Conservation (phyloP, 1,284 basidiomycete species). For the Neonothopanus nambi region DNA sequence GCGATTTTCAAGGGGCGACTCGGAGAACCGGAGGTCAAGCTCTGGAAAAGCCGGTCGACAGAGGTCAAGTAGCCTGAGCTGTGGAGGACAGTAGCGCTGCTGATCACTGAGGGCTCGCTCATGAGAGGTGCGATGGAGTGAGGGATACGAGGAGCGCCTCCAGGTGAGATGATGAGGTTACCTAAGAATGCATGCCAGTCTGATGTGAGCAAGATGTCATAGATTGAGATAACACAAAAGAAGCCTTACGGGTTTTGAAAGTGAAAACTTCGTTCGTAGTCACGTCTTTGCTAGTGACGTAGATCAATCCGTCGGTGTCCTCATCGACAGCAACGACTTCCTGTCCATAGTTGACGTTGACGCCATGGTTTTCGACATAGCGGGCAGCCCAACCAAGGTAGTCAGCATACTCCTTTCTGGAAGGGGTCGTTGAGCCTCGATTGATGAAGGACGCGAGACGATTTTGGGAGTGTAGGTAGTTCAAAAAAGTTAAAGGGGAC, state of each 20-base stretch:
- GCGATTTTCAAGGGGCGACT: constrained; percentile 44
- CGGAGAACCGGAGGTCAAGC: constrained; percentile 20
- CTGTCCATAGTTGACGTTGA: constrained; percentile 48
- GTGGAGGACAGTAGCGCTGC: constrained; percentile 26
- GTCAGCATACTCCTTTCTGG: constrained; percentile 77
- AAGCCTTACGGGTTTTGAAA: constrained; percentile 40
- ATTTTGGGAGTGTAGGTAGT: constrained; percentile 53
- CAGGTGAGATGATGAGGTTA: constrained; percentile 52
- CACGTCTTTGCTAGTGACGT: constrained; percentile 38
- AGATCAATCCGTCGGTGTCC: constrained; percentile 34
- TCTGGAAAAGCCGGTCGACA: constrained; percentile 36
- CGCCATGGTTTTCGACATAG: constrained; percentile 43
- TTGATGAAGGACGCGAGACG: constrained; percentile 67
- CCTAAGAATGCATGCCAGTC: constrained; percentile 29
- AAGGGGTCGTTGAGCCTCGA: constrained; percentile 88
- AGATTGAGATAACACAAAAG: constrained; percentile 10
- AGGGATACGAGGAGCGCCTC: constrained; percentile 49
- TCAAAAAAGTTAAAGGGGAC: constrained; percentile 58
- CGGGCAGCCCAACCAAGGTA: constrained; percentile 57
- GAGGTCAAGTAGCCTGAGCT: constrained; percentile 46
- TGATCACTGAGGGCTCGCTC: constrained; percentile 37
- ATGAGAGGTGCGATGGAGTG: constrained; percentile 33
- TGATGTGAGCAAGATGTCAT: constrained; percentile 12
- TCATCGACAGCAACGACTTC: constrained; percentile 46
- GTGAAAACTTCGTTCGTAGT: constrained; percentile 35